Base-by-base conservation (phyloP, 129 eudicot genomes). In the Chrysanthemum makinoi region DNA sequence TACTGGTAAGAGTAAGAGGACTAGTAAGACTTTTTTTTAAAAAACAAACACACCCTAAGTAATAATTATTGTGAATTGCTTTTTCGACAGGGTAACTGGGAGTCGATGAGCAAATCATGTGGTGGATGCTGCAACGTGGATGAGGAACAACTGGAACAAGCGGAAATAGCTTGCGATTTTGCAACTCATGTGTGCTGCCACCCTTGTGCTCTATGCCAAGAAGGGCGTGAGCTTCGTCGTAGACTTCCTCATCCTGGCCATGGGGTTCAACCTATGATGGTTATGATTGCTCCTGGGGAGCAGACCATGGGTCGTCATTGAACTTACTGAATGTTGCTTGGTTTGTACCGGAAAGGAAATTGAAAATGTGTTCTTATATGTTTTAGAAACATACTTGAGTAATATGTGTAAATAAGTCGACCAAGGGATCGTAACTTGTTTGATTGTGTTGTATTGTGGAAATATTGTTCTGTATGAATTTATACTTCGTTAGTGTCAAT, bases 151-250 rank as follows among this genome's bases (percentile, higher is more conserved):
- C 83, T 81, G 4, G 98, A 92, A 79, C 91, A 89, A 35, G 89
- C 91, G 3, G 98, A 92, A 69, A 48, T 88, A 28, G 89, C 86
- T 19, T 89, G 98, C 57, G 98, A 92, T 66, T 85, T 92, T 56
- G 95, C 88, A 20, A 85, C 91, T 22, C 96, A 92, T 75, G 73
- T 92, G 33, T 89, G 91, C 72, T 92, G 98, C 80, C 98, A 92
- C 56, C 78, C 91, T 17, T 92, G 98, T 66, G 96, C 98, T 44
- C 89, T 92, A 65, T 92, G 98, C 78, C 98, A 92, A 86, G 98
- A 92, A 79, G 98, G 96, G 1, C 95, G 98, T 65, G 98, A 92
- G 75, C 66, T 92, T 68, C 95, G 98, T 10, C 96, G 96, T 6
- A 85, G 96, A 86, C 78, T 92, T 65, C 91, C 95, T 44, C 98